Base-by-base conservation (phyloP, 176 grass and related monocot genomes). In the Oryza punctata region DNA sequence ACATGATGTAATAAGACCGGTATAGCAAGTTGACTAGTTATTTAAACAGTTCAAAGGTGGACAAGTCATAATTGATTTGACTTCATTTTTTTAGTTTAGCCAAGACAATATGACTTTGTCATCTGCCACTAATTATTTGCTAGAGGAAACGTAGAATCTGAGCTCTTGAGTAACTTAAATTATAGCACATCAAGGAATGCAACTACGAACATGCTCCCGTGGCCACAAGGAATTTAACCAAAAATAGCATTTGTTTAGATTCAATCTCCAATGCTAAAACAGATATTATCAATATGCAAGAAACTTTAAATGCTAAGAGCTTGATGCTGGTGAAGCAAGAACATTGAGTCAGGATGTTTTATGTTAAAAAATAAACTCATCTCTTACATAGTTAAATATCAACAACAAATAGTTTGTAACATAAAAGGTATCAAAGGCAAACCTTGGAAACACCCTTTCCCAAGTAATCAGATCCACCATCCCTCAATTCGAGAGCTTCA, bases 391-490 rank as follows among this genome's bases (percentile, higher is more conserved):
- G 18, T 21, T 57, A 57, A 1, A 19, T 3, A 54, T 54, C 47
- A 1, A 1, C 3, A 14, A 50, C 0, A 33, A 5, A 66, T 47
- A 15, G 7, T 10, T 41, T 73, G 35, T 3, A 44, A 25, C 21
- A 71, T 76, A 24, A 69, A 54, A 54, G 2, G 7, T 27, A 4
- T 37, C 70, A 3, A 14, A 19, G 19, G 1, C 54, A 72, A 79
- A 95, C 93, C 93, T 95, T 95, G 24, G 82, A 91, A 46, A 95
- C 90, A 78, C 93, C 93, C 84, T 95, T 92, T 24, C 93, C 93
- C 82, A 95, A 8, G 77, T 95, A 95, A 66, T 95, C 93, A 73
- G 93, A 92, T 70, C 93, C 93, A 74, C 93, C 93, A 66, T 95
- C 93, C 82, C 93, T 86, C 78, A 95, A 74, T 43, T 95, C 93